Conservation (phyloP, 2,329 filamentous ascomycete species). For the Zalaria obscura region DNA sequence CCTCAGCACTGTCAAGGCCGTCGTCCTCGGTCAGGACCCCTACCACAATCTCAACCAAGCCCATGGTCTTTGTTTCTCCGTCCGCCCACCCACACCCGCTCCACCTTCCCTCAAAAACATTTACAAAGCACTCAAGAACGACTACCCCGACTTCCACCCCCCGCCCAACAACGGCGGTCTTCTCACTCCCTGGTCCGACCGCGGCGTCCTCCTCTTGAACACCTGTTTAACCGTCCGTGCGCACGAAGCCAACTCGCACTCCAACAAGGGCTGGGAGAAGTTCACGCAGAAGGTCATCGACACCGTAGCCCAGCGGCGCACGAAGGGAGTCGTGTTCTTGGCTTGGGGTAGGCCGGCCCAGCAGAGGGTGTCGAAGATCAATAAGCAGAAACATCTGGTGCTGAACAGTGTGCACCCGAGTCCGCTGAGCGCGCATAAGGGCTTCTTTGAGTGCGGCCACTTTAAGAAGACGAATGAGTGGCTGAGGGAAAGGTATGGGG, state of each 20-base stretch:
- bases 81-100: slow-evolving; percentile 73
- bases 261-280: slow-evolving; percentile 78
- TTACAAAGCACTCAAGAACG: slow-evolving; percentile 73
- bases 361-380: slow-evolving; percentile 61
- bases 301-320: slow-evolving; percentile 62
- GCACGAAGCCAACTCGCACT: slow-evolving; percentile 74
- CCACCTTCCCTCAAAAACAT: slow-evolving; percentile 90
- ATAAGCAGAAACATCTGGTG: slow-evolving; percentile 62
- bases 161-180: slow-evolving; percentile 70
- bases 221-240: slow-evolving; percentile 88
- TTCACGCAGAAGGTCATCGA: slow-evolving; percentile 91
- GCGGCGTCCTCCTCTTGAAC: slow-evolving; percentile 85
- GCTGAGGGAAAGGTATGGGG: slow-evolving; percentile 65
- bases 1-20: slow-evolving; percentile 74
- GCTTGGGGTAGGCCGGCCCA: slow-evolving; percentile 84
- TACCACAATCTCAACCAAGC: slow-evolving; percentile 95
- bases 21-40: slow-evolving; percentile 90
- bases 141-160: slow-evolving; percentile 64
- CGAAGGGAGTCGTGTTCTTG: slow-evolving; percentile 78
- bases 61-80: slow-evolving; percentile 90
- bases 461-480: slow-evolving; percentile 76
- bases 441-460: slow-evolving; percentile 60
- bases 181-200: slow-evolving; percentile 85
- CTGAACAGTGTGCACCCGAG: slow-evolving; percentile 83
- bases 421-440: slow-evolving; percentile 69